Conservation (phyloP, 352 stramenopile genomes). For the Pythium sp. region DNA sequence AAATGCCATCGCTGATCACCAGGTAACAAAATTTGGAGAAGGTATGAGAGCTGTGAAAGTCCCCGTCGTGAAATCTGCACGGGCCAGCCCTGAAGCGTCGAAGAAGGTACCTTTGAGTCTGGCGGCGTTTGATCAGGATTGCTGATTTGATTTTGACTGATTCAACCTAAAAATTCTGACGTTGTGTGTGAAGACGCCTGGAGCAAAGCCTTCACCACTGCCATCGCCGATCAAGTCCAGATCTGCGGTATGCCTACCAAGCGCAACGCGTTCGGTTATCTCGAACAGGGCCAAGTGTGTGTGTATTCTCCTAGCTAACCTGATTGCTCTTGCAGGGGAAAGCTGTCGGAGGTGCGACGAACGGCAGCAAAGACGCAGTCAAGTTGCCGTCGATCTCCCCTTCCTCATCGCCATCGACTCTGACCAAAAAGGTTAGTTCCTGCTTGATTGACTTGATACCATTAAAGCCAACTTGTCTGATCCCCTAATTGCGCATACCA, state of each 20-base stretch:
- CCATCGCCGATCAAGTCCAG: slow-evolving; percentile 7
- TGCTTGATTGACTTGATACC: not conserved
- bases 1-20: not conserved
- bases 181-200: not conserved
- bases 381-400: slow-evolving; percentile 38
- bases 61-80: slow-evolving; percentile 5
- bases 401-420: slow-evolving; percentile 16
- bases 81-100: not conserved
- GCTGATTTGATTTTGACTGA: not conserved
- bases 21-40: not conserved
- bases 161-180: not conserved
- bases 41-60: not conserved
- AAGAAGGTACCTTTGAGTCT: slow-evolving; percentile 8
- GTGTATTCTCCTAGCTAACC: not conserved
- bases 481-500: not conserved
- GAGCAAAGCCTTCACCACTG: not conserved
- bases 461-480: not conserved
- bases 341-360: not conserved
- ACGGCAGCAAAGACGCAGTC: slow-evolving; percentile 32
- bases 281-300: not conserved
- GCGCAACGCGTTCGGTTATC: not conserved
- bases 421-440: slow-evolving; percentile 31
- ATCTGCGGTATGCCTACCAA: not conserved
- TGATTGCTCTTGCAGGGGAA: slow-evolving; percentile 12
- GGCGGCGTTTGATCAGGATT: not conserved